phyloP scores from a whole-genome alignment of 768 basidiomycete species.

The Floccularia luteovirens region DNA sequence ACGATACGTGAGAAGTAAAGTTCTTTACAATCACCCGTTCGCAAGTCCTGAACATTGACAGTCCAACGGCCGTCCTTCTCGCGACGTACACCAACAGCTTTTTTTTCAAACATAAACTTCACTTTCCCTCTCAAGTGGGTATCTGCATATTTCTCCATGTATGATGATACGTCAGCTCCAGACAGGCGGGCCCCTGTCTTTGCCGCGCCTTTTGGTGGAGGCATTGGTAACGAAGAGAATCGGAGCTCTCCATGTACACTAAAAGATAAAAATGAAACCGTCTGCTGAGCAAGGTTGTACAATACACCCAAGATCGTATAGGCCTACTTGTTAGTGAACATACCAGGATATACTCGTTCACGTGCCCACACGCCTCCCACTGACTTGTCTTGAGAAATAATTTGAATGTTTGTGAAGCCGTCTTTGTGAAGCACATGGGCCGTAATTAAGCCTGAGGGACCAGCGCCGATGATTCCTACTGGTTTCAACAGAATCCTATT shows the following conservation, averaged over 20 bases:
- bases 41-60: not conserved
- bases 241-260: conserved; percentile 48
- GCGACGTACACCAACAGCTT: conserved; percentile 30
- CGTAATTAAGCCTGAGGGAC: conserved; percentile 45
- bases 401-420: conserved; percentile 38
- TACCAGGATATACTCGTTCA: conserved; percentile 38
- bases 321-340: conserved; percentile 47
- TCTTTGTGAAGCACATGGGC: conserved; percentile 43
- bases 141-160: conserved; percentile 38
- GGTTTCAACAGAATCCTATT: conserved; percentile 1
- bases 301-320: no score
- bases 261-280: not conserved
- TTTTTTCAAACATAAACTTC: conserved; percentile 10
- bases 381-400: conserved; percentile 37
- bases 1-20: not conserved
- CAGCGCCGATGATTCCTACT: conserved; percentile 36
- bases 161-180: conserved; percentile 37
- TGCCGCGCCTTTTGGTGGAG: conserved; percentile 16
- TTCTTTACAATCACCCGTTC: not conserved
- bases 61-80: not conserved
- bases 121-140: conserved; percentile 25
- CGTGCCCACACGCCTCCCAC: conserved; percentile 45
- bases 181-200: conserved; percentile 28
- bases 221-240: conserved; percentile 45
- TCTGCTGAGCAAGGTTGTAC: not conserved